Evolutionary conservation across 148 eudicot species (phyloP), one percentile per base, ranked within the genome.

Genomic region (Cornus controversa): DNA sequence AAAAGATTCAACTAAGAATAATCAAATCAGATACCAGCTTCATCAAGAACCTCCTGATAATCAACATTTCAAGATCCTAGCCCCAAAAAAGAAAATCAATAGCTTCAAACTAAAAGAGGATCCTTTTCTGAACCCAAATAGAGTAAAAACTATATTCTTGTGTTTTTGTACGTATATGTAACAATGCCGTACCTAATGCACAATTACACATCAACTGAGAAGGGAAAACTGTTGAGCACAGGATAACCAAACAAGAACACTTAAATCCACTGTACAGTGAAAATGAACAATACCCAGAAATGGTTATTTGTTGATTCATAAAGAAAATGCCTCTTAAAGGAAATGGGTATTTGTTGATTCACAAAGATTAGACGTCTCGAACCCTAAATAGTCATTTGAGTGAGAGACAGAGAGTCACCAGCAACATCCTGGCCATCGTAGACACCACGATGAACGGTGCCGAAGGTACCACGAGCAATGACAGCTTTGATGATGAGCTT

Each of bases 381-480:
- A 18, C 64, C 64, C 64, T 60, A 60, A 60, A 60, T 13, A 11
- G 20, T 50, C 57, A 13, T 11, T 22, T 25, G n/a, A 50, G 71
- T 15, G 31, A 20, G 72, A 66, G 53, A 54, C 73, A 31, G 64
- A 63, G 63, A 69, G 42, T 60, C 54, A 90, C 98, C 98, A 69
- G 98, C 98, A 76, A 94, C 97, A 79, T 94, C 98, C n/a, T 47
- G 93, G 42, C 86, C 90, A 72, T 93, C 96, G 65, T 93, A 93
- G 76, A 93, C 69, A 66, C 96, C 96, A 42, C 96, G 94, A 58
- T 93, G 98, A 79, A 94, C 98, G 40, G 93, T 92, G 18, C 98
- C 98, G 27, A 91, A 94, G n/a, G 97, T 87, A 71, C 98, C 98
- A 62, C 98, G 97, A 65, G 94, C 98, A 78, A 94, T 89, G 71